Evolutionary conservation across 2,329 filamentous ascomycete genomes (phyloP), one percentile per base, ranked within the genome.

Genomic region (Penicillium sp.): DNA sequence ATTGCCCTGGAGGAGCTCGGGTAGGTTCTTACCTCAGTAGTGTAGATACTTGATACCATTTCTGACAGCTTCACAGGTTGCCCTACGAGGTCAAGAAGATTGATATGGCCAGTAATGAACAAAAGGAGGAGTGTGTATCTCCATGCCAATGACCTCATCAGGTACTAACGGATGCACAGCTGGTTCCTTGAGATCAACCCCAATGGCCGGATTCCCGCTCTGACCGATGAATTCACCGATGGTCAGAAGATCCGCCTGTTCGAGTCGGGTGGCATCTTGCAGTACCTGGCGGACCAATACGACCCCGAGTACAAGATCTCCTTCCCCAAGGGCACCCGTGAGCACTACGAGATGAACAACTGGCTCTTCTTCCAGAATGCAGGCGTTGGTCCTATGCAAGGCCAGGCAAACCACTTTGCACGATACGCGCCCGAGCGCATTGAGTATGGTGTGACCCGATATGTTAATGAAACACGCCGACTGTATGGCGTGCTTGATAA

Each of bases 131-230:
- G 72, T 74, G 70, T 9, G 69, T 60, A 19, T n/a, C 14, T 43
- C 50, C 31, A 33, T 25, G 5, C n/a, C 11, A n/a, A 37, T 25
- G 11, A 35, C 13, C 11, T 19, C 37, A 44, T 19, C 43, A 45
- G 21, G 7, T 13, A 27, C 60, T 66, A 50, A 66, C 52, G 10
- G 19, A 11, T 46, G 9, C 35, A 16, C 26, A 74, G 85, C 16
- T 96, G 91, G 91, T 97, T 93, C 77, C 83, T 96, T 27, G 87
- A 88, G 52, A 96, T 96, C 78, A 96, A 96, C 77, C 92, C 92
- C 62, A 96, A 96, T 73, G 92, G 92, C 62, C 89, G 92, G 64
- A 96, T 96, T 67, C 93, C 92, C 4, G 92, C 92, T 56, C 69
- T 96, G 50, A 95, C 90, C 8, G 92, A 96, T 76, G 90, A 82